Evolutionary conservation across 164 flowering plant genomes (phyloP), one percentile per base, ranked within the genome.

Genomic region (Magnolia sinica): DNA sequence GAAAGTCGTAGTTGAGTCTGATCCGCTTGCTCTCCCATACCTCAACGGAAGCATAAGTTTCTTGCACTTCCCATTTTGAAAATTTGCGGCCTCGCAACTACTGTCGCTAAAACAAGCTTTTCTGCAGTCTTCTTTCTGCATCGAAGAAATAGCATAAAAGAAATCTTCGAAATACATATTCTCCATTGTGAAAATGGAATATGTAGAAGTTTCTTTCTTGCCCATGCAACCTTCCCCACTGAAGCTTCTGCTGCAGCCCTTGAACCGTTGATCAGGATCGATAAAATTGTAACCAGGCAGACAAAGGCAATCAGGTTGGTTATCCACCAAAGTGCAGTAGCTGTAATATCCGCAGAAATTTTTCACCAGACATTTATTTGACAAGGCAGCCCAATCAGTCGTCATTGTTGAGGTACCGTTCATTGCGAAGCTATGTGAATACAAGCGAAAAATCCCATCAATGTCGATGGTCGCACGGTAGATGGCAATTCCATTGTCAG

Each of bases 51-150:
- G 83, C 71, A 37, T 81, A 6, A 76, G 79, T 73, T 73, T 82
- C 4, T 2, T 71, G 77, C 86, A 84, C 2, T 1, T 50, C 7
- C 66, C 45, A 3, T 73, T 68, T 10, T 61, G 50, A 51, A 68
- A 76, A 2, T 78, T 8, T 0, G 86, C 85, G 4, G 81, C 87
- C 37, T 74, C 83, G 63, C 87, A 85, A 64, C 76, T 79, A 50
- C 87, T 79, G 58, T 85, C 82, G 63, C 85, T 81, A 13, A 79
- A 8, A 58, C 88, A 87, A 59, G 83, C 88, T 0, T 63, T 14
- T 37, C 77, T 37, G 80, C 90, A 87, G 20, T 82, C 64, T 10
- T 73, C 18, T 9, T 23, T 24, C 13, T 24, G 13, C 24, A 11
- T 16, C 64, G 61, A 58, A 45, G 84, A 1, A 79, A n/a, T 50